Evolutionary conservation across 768 basidiomycete species (phyloP).

Genomic region (Pleurotus giganteus): DNA sequence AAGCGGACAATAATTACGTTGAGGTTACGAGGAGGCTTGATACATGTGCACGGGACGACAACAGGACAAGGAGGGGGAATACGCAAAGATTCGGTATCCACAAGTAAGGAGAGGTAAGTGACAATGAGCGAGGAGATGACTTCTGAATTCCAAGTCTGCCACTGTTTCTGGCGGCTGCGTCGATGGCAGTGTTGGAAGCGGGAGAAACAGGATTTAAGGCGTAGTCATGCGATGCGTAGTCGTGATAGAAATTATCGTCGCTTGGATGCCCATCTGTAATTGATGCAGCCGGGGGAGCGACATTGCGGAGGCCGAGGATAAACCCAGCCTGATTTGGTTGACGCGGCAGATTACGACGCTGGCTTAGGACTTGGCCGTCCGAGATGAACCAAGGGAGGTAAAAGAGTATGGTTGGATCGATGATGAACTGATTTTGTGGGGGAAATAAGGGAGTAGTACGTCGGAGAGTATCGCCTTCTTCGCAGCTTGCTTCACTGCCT

Average conservation of each 20-base stretch:
- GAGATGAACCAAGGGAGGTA: background rate
- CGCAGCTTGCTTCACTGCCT: too few relatives aligned
- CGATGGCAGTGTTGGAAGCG: background rate
- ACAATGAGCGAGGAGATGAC: background rate
- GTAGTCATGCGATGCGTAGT: background rate
- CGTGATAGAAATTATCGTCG: background rate
- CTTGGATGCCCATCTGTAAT: too few relatives aligned
- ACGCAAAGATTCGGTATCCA: background rate
- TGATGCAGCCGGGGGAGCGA: background rate
- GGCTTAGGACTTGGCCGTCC: background rate
- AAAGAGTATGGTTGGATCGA: background rate
- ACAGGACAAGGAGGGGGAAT: background rate
- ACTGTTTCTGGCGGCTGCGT: background rate
- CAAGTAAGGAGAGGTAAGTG: background rate
- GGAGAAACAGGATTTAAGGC: background rate
- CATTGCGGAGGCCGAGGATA: background rate
- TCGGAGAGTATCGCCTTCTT: too few relatives aligned
- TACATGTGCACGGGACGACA: background rate
- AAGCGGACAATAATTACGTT: slow-evolving; percentile 4
- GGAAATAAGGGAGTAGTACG: background rate
- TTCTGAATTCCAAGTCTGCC: background rate
- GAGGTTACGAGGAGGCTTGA: background rate
- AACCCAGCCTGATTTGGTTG: background rate
- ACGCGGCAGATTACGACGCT: background rate
- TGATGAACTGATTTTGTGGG: background rate